phyloP scores from a whole-genome alignment of 768 basidiomycete genomes.

The Chalciporus chontae region DNA sequence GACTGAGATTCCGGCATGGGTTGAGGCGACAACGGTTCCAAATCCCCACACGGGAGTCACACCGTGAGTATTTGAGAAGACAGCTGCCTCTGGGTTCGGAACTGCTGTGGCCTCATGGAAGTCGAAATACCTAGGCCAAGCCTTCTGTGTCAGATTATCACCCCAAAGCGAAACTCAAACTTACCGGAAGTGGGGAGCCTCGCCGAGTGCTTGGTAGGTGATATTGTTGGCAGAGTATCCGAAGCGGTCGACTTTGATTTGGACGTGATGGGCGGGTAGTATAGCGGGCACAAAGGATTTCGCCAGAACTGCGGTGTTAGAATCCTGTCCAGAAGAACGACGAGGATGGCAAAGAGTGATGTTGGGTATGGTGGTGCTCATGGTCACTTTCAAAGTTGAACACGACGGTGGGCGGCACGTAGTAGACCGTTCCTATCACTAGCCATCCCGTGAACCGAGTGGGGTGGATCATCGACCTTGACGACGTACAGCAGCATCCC shows the following conservation, averaged over 20 bases:
- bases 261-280: slow-evolving; percentile 42
- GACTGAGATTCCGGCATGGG: slow-evolving; percentile 41
- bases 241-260: slow-evolving; percentile 61
- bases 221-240: slow-evolving; percentile 72
- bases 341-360: slow-evolving; percentile 40
- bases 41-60: slow-evolving; percentile 74
- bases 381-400: not conserved
- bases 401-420: no score
- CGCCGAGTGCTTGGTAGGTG: slow-evolving; percentile 60
- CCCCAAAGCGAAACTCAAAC: not conserved
- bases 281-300: slow-evolving; percentile 17
- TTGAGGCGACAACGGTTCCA: slow-evolving; percentile 51
- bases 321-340: slow-evolving; percentile 31
- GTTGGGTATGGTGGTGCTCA: slow-evolving; percentile 18
- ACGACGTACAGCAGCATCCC: no score
- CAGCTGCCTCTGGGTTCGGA: slow-evolving; percentile 16
- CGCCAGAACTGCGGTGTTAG: slow-evolving; percentile 28
- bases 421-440: no score
- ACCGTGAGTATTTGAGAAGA: slow-evolving; percentile 52
- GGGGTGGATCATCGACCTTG: no score
- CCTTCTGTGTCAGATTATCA: not conserved
- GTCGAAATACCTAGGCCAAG: slow-evolving; percentile 60
- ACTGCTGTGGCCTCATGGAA: slow-evolving; percentile 50
- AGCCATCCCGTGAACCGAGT: no score
- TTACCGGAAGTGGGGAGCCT: slow-evolving; percentile 39